These are phyloP conservation scores for Xylaria flabelliformis DNA, from an alignment of 495 filamentous ascomycete species.

Conservation along the genomic window DNA sequence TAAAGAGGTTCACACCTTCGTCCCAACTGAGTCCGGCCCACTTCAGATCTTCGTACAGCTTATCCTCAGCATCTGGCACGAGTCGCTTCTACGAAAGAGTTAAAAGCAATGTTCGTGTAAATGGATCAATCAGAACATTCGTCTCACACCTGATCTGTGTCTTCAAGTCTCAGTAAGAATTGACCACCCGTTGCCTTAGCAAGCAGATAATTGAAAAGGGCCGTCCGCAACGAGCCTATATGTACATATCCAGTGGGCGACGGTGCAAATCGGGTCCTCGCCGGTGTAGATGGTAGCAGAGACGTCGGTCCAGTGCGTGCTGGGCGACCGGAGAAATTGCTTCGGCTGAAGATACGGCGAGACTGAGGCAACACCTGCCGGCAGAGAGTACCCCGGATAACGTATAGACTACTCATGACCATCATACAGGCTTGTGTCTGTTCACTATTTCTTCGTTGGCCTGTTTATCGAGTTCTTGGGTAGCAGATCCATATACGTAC, in stretches of 20 bases:
- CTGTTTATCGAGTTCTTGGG: not conserved
- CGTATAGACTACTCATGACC: conserved; percentile 35
- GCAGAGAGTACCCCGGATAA: conserved; percentile 31
- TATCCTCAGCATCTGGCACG: conserved; percentile 76
- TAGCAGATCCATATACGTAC: not conserved
- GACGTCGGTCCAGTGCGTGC: conserved; percentile 1
- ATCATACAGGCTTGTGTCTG: not conserved
- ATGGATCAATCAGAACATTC: not conserved
- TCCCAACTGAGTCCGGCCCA: conserved; percentile 96
- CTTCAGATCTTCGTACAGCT: conserved; percentile 75
- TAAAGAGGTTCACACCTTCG: conserved; percentile 67
- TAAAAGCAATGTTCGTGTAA: conserved; percentile 23
- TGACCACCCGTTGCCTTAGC: conserved; percentile 90
- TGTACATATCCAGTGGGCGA: conserved; percentile 95
- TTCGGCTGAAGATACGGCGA: conserved; percentile 30
- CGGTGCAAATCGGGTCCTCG: conserved; percentile 91
- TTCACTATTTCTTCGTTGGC: not conserved
- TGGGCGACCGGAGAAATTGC: conserved; percentile 34
- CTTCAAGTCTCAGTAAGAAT: conserved; percentile 90
- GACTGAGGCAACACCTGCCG: conserved; percentile 27
- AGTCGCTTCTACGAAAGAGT: conserved; percentile 42
- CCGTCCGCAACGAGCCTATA: conserved; percentile 88
- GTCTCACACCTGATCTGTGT: conserved; percentile 82
- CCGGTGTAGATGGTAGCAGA: conserved; percentile 65
- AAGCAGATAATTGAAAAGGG: conserved; percentile 88